These are phyloP conservation scores for Lindgomyces ingoldianus DNA, from an alignment of 495 filamentous ascomycete genomes.

Conservation along the genomic window DNA sequence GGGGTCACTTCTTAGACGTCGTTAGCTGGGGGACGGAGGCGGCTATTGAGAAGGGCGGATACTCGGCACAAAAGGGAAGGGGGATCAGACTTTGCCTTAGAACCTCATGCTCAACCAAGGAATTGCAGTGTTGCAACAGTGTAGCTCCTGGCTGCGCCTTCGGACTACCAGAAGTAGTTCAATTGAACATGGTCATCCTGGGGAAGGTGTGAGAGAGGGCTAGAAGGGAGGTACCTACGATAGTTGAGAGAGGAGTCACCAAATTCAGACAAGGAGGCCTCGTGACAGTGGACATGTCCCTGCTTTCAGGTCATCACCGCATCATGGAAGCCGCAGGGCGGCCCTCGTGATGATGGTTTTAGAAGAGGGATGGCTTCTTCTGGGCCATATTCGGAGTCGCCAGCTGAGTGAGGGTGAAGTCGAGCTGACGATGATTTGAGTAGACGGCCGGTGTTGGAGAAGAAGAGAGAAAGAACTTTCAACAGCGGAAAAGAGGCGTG, in stretches of 20 bases:
- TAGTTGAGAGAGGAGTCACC: constrained; percentile 11
- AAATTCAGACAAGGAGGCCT: constrained; percentile 4
- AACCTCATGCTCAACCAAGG: constrained; percentile 72
- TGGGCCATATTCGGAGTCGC: constrained; percentile 88
- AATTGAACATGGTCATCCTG: constrained; percentile 59
- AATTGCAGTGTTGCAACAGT: constrained; percentile 46
- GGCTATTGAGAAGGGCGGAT: neutral
- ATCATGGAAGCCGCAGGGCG: constrained; percentile 81
- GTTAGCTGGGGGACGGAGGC: neutral
- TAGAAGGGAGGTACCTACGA: constrained; percentile 16
- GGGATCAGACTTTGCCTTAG: constrained; percentile 70
- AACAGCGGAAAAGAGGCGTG: neutral
- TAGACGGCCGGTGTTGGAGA: constrained; percentile 74
- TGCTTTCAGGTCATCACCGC: constrained; percentile 95
- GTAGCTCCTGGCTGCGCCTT: constrained; percentile 64
- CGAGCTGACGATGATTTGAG: constrained; percentile 89
- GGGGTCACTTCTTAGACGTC: too few relatives aligned
- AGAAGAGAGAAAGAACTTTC: constrained; percentile 49
- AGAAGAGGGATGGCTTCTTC: constrained; percentile 73
- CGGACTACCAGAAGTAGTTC: constrained; percentile 76
- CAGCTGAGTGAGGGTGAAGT: constrained; percentile 64
- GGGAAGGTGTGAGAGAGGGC: neutral
- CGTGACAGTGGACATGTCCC: constrained; percentile 58
- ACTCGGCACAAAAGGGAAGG: neutral
- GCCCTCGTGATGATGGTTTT: constrained; percentile 99